Base-by-base conservation (phyloP, 257 asterid species). In the Cinchona pubescens region DNA sequence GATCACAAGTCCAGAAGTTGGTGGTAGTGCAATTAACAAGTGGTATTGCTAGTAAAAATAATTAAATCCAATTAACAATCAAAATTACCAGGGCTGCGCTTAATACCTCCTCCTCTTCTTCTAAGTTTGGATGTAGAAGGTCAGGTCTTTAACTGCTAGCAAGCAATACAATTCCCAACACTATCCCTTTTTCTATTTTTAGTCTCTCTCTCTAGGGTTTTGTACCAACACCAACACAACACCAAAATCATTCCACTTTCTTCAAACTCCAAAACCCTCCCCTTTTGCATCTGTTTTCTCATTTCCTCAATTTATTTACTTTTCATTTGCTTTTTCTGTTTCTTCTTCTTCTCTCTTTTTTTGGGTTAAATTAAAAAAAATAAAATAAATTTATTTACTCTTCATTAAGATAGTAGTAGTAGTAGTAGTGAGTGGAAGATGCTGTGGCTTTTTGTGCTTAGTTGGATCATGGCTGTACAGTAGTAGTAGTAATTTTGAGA, bases 101-200 rank as follows among this genome's bases (percentile, higher is more conserved):
- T n/a, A n/a, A n/a, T n/a, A n/a, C 49, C 56, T 49, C n/a, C n/a
- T 16, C n/a, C 23, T 18, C n/a, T 49, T 49, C 56, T 49, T 16
- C 23, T 18, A 5, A 49, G 25, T 19, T n/a, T n/a, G n/a, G n/a
- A n/a, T n/a, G n/a, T n/a, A n/a, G n/a, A n/a, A n/a, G n/a, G n/a
- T n/a, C n/a, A n/a, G n/a, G n/a, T n/a, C n/a, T n/a, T n/a, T n/a
- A n/a, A n/a, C n/a, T n/a, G n/a, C n/a, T n/a, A n/a, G n/a, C n/a
- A n/a, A n/a, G n/a, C 81, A 4, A 83, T 86, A 55, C 96, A 86
- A 71, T 80, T 88, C 85, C 92, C 88, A 82, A 86, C 82, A 74
- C 48, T 67, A 65, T 77, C 70, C 73, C 80, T 79, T 78, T 75
- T 76, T 64, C 70, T 76, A 42, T 45, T 63, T 85, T 86, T 82